Percentiles rank a stretch among this genome's conserved stretches.
Conservation (phyloP, 805 yeast species). For the Myxozyma lipomycoides region DNA sequence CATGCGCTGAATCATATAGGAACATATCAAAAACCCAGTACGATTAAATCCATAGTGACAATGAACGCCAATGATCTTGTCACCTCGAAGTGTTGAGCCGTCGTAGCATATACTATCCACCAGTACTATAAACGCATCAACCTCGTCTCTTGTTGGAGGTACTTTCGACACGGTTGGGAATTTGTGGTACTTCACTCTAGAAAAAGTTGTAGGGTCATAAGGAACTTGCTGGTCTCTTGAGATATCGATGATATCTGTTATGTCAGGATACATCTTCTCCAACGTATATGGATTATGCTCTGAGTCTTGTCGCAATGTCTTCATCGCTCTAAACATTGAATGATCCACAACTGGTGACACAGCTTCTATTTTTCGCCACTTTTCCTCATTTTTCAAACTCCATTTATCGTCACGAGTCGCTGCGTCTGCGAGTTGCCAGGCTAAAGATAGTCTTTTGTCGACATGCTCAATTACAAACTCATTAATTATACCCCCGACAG, state of each 20-base stretch:
- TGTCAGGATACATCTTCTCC: slow-evolving; percentile 49
- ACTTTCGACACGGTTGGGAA: slow-evolving; percentile 75
- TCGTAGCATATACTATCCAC: slow-evolving; percentile 44
- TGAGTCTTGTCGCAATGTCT: slow-evolving; percentile 63
- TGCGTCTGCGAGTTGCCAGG: slow-evolving; percentile 62
- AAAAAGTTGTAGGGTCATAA: slow-evolving; percentile 57
- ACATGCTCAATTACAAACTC: slow-evolving; percentile 50
- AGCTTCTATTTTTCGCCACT: slow-evolving; percentile 58
- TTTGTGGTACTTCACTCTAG: slow-evolving; percentile 56
- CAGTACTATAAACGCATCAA: slow-evolving; percentile 52
- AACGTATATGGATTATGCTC: slow-evolving; percentile 55
- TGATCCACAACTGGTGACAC: slow-evolving; percentile 43
- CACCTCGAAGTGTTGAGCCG: background rate
- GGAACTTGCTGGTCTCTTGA: slow-evolving; percentile 61
- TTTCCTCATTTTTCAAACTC: slow-evolving; percentile 71
- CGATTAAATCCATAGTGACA: slow-evolving; percentile 81
- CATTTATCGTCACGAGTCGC: slow-evolving; percentile 61
- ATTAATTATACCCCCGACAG: slow-evolving; percentile 56
- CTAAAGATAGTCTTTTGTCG: slow-evolving; percentile 56
- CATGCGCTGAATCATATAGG: slow-evolving; percentile 58
- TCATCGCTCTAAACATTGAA: slow-evolving; percentile 64
- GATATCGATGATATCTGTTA: slow-evolving; percentile 62
- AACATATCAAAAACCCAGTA: slow-evolving; percentile 69
- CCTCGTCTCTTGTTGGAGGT: slow-evolving; percentile 61
- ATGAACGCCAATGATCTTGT: slow-evolving; percentile 55